These are phyloP conservation scores for Suillus plorans DNA, from an alignment of 768 basidiomycete genomes.

Conservation along the genomic window DNA sequence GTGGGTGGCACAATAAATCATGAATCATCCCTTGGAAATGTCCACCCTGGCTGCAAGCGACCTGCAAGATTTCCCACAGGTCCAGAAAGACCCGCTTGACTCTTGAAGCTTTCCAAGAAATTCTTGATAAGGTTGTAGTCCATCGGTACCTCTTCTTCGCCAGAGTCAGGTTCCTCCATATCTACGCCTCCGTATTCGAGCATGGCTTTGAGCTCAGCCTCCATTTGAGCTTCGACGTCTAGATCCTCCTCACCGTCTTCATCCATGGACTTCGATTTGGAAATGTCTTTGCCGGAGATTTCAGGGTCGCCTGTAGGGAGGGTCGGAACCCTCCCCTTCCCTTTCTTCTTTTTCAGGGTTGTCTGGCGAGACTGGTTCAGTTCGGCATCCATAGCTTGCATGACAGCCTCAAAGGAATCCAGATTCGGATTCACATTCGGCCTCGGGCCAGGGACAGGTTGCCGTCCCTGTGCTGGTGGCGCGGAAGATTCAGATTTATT, in stretches of 20 bases:
- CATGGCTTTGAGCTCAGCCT: conserved; percentile 72
- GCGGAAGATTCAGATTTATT: neutral
- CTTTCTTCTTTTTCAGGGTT: conserved; percentile 7
- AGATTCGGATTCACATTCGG: conserved; percentile 65
- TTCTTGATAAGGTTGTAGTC: conserved; percentile 96
- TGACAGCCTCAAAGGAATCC: conserved; percentile 93
- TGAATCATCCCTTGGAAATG: conserved; percentile 67
- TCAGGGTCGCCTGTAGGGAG: conserved; percentile 15
- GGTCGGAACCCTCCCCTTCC: conserved; percentile 18
- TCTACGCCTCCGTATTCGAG: conserved; percentile 45
- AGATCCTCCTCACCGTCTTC: conserved; percentile 48
- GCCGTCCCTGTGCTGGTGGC: conserved; percentile 8
- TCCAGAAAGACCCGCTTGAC: conserved; percentile 85
- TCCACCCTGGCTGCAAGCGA: conserved; percentile 74
- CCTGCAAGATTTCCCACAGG: conserved; percentile 91
- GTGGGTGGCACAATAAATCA: conserved; percentile 16
- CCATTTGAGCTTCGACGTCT: conserved; percentile 87
- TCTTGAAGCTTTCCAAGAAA: conserved; percentile 94
- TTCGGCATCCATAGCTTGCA: conserved; percentile 93
- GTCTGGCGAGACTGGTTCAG: conserved; percentile 48
- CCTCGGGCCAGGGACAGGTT: conserved; percentile 35
- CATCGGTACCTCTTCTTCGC: conserved; percentile 44
- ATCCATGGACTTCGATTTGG: conserved; percentile 30
- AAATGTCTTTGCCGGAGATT: conserved; percentile 49
- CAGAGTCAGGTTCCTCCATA: conserved; percentile 52